Conservation (phyloP, 2,329 filamentous ascomycete genomes). For the Penicillium sp. region DNA sequence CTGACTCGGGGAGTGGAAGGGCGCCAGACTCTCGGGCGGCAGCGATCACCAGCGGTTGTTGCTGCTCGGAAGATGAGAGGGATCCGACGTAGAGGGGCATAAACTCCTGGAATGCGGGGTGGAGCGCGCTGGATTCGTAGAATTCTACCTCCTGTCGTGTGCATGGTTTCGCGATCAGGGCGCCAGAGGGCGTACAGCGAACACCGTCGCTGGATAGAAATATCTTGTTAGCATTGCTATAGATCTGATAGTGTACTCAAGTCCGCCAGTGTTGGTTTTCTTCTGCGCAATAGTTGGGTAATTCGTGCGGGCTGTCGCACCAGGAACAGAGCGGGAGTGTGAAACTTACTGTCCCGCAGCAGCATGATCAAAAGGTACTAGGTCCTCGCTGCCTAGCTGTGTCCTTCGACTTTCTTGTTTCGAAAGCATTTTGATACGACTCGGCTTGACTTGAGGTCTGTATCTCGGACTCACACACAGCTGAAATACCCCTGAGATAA, state of each 20-base stretch:
- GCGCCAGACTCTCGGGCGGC: slow-evolving; percentile 51
- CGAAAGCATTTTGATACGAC: slow-evolving; percentile 30
- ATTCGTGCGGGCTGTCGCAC: slow-evolving; percentile 7
- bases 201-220: slow-evolving; percentile 71
- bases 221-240: slow-evolving; percentile 2
- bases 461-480: not conserved
- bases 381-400: slow-evolving; percentile 38
- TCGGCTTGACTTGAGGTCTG: not conserved
- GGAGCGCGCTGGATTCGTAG: slow-evolving; percentile 71
- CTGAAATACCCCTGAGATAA: not conserved
- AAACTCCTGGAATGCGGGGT: slow-evolving; percentile 71
- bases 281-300: not conserved
- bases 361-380: slow-evolving; percentile 47
- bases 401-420: slow-evolving; percentile 34
- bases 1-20: slow-evolving; percentile 27
- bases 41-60: slow-evolving; percentile 39
- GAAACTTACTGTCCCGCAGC: slow-evolving; percentile 51
- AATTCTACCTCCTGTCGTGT: slow-evolving; percentile 82
- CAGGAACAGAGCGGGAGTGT: not conserved
- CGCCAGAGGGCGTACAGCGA: slow-evolving; percentile 76
- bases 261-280: not conserved
- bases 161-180: slow-evolving; percentile 92
- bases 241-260: not conserved
- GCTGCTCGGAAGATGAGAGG: slow-evolving; percentile 62
- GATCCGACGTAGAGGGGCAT: slow-evolving; percentile 86